phyloP scores from a whole-genome alignment of 2,329 filamentous ascomycete genomes.

The Exophiala sideris region DNA sequence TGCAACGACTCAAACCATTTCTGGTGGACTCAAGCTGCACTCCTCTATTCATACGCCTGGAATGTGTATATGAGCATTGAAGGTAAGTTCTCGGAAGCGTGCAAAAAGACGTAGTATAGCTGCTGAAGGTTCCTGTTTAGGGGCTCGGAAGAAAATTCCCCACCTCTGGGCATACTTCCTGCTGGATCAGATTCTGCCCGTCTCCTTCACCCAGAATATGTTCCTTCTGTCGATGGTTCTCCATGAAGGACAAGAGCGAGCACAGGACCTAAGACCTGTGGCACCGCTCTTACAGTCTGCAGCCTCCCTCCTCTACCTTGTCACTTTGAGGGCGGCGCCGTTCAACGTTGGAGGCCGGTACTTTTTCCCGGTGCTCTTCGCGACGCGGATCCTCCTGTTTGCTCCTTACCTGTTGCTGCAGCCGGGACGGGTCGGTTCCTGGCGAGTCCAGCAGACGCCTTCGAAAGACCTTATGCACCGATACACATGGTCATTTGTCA shows the following conservation, averaged over 20 bases:
- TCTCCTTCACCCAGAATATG: conserved; percentile 62
- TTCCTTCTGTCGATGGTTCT: conserved; percentile 60
- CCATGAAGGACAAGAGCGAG: conserved; percentile 7
- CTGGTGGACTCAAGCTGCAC: conserved; percentile 12
- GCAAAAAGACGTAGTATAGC: too few species aligned
- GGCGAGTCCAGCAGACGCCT: neutral
- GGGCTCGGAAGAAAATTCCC: conserved; percentile 40
- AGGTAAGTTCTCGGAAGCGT: conserved; percentile 7
- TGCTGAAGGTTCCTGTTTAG: neutral
- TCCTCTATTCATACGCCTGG: conserved; percentile 16
- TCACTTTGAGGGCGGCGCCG: conserved; percentile 24
- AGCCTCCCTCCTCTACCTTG: conserved; percentile 20
- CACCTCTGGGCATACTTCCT: conserved; percentile 56
- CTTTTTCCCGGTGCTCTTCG: conserved; percentile 29
- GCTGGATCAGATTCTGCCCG: conserved; percentile 57
- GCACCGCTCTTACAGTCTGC: conserved; percentile 16
- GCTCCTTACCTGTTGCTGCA: conserved; percentile 19
- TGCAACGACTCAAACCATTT: conserved; percentile 9
- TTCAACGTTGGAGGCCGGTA: conserved; percentile 18
- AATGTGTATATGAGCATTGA: conserved; percentile 19
- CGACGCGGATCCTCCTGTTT: conserved; percentile 30
- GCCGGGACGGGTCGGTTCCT: neutral
- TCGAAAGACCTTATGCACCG: neutral
- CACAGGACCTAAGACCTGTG: conserved; percentile 1
- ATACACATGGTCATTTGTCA: neutral